phyloP scores from a whole-genome alignment of 805 yeast genomes.

The Cephaloascus fragrans region DNA sequence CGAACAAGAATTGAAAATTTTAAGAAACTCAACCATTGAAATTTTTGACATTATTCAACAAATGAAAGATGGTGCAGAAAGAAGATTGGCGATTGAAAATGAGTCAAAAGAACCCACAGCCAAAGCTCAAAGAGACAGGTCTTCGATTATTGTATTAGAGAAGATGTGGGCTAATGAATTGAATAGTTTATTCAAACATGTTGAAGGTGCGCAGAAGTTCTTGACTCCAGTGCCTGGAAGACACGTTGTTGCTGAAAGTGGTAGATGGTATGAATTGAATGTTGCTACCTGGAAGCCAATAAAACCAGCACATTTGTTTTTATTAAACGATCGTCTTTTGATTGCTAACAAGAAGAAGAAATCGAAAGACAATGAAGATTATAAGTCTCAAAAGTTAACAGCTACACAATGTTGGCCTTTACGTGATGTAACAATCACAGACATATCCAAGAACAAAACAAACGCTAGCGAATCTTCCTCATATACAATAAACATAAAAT shows the following conservation, averaged over 20 bases:
- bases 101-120: constrained; percentile 8
- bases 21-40: constrained; percentile 52
- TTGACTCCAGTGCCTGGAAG: constrained; percentile 71
- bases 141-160: constrained; percentile 63
- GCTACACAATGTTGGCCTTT: constrained; percentile 79
- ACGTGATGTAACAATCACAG: constrained; percentile 42
- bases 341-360: constrained; percentile 56
- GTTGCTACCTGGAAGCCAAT: constrained; percentile 77
- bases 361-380: constrained; percentile 15
- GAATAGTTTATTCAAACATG: constrained; percentile 62
- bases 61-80: constrained; percentile 54
- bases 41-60: constrained; percentile 47
- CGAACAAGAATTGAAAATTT: constrained; percentile 48
- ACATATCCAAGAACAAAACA: constrained; percentile 19
- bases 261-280: constrained; percentile 81
- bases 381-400: constrained; percentile 33
- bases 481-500: constrained; percentile 35
- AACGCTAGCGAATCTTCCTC: background rate
- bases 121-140: constrained; percentile 40
- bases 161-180: constrained; percentile 75
- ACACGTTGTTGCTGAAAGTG: constrained; percentile 70
- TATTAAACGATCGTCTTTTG: constrained; percentile 68
- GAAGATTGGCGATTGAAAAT: constrained; percentile 37
- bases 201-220: constrained; percentile 83
- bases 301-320: constrained; percentile 64